phyloP scores from a whole-genome alignment of 768 basidiomycete genomes.

The Hortiboletus flavorubellus region DNA sequence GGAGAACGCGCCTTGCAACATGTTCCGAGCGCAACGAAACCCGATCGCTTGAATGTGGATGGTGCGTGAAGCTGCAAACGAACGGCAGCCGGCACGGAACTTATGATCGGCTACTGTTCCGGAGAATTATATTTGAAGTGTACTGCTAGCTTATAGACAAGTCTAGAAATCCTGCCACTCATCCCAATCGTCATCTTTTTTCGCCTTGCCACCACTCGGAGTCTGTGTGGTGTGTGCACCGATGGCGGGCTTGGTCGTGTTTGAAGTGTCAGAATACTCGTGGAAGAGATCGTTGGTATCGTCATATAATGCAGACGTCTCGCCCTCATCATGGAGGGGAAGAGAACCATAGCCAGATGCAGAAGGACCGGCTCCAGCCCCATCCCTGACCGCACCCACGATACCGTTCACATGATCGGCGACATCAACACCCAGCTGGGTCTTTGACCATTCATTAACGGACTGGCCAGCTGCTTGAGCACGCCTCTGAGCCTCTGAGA shows the following conservation, averaged over 20 bases:
- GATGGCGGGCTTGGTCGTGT: slow-evolving; percentile 7
- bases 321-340: slow-evolving; percentile 44
- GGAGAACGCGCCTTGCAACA: slow-evolving; percentile 19
- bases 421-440: slow-evolving; percentile 81
- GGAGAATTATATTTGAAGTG: not conserved
- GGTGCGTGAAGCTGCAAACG: not conserved
- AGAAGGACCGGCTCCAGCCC: slow-evolving; percentile 51
- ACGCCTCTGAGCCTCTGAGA: slow-evolving; percentile 61
- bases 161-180: slow-evolving; percentile 80
- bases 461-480: slow-evolving; percentile 59
- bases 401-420: slow-evolving; percentile 71
- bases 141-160: not conserved
- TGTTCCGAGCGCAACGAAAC: slow-evolving; percentile 4
- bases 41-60: too few species aligned
- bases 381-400: slow-evolving; percentile 61
- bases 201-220: slow-evolving; percentile 14
- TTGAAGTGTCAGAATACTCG: slow-evolving; percentile 28
- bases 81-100: slow-evolving; percentile 20
- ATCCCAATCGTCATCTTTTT: slow-evolving; percentile 61
- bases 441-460: slow-evolving; percentile 77
- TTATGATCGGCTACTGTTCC: slow-evolving; percentile 12
- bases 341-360: slow-evolving; percentile 51
- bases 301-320: slow-evolving; percentile 63
- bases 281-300: slow-evolving; percentile 60
- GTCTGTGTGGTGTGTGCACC: slow-evolving; percentile 6